A percentile compares a stretch with the other conserved stretches of the same genome.
Conservation (phyloP, 495 filamentous ascomycete species). For the Trypethelium eluteriae region DNA sequence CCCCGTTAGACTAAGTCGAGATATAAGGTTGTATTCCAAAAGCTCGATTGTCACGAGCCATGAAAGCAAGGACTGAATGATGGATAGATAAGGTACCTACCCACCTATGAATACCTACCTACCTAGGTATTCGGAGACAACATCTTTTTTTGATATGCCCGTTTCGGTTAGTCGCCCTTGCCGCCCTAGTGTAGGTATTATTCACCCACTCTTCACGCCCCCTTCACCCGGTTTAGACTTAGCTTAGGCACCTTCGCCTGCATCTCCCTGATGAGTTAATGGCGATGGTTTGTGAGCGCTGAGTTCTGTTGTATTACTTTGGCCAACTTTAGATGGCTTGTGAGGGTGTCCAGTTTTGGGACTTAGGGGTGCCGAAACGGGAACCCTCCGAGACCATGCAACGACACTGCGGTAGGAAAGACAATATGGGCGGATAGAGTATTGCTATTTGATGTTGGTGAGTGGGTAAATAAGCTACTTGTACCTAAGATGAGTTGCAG, state of each 20-base stretch:
- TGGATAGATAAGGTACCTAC: no score
- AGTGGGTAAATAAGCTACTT: no score
- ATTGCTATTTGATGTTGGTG: no score
- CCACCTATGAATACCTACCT: background rate
- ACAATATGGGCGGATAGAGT: no score
- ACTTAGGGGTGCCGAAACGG: conserved; percentile 12
- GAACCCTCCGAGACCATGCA: conserved; percentile 13
- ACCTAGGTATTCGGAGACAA: conserved; percentile 10
- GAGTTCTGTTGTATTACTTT: conserved; percentile 7
- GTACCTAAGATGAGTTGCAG: no score
- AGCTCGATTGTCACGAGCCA: no score
- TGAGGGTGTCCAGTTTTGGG: conserved; percentile 14
- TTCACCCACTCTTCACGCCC: conserved; percentile 5
- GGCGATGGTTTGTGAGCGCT: background rate
- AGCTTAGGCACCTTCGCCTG: background rate
- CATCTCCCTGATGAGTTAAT: background rate
- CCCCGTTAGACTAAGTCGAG: no score
- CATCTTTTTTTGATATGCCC: conserved; percentile 11
- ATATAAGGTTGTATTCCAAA: no score
- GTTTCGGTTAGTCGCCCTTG: conserved; percentile 13
- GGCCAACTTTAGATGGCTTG: conserved; percentile 10
- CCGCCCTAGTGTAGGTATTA: background rate
- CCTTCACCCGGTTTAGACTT: background rate
- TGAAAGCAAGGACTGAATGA: no score
- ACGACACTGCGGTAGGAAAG: conserved; percentile 2